phyloP scores from a whole-genome alignment of 75 land plant species.

The Ceratopteris richardii region DNA sequence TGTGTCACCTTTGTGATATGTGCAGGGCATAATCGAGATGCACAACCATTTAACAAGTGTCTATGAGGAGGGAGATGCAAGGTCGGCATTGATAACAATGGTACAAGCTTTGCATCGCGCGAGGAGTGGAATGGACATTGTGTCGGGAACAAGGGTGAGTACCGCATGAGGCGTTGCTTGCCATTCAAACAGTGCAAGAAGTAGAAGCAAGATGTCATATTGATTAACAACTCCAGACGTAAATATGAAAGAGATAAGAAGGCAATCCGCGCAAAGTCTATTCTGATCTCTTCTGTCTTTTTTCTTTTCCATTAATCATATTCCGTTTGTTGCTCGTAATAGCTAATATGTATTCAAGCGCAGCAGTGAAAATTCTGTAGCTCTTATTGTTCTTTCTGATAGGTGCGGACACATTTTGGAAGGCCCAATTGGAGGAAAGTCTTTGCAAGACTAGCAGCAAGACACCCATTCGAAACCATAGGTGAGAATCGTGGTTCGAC shows the following conservation, averaged over 20 bases:
- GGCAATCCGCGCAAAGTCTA: no score
- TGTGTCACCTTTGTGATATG: no score
- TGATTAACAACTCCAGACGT: no score
- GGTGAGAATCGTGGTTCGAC: not conserved
- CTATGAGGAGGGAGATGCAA: conserved; percentile 47
- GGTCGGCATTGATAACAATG: conserved; percentile 37
- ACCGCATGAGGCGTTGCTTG: no score
- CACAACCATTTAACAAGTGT: conserved; percentile 46
- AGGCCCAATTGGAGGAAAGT: conserved; percentile 21
- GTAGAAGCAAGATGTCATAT: no score
- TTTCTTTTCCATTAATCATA: not conserved
- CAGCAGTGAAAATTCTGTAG: no score
- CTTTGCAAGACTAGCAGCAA: conserved; percentile 11
- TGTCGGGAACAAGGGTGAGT: conserved; percentile 46
- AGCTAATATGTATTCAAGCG: no score
- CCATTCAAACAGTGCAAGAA: not conserved
- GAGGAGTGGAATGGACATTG: conserved; percentile 41
- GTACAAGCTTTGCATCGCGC: conserved; percentile 41
- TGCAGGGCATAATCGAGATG: conserved; percentile 38
- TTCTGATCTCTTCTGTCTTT: not conserved
- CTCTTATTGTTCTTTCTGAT: no score
- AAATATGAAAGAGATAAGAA: no score
- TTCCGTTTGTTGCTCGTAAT: not conserved
- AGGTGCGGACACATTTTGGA: conserved; percentile 18
- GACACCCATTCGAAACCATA: conserved; percentile 1